These are phyloP conservation scores for Ogataea chonburiensis DNA, from an alignment of 805 yeast genomes.

Conservation along the genomic window DNA sequence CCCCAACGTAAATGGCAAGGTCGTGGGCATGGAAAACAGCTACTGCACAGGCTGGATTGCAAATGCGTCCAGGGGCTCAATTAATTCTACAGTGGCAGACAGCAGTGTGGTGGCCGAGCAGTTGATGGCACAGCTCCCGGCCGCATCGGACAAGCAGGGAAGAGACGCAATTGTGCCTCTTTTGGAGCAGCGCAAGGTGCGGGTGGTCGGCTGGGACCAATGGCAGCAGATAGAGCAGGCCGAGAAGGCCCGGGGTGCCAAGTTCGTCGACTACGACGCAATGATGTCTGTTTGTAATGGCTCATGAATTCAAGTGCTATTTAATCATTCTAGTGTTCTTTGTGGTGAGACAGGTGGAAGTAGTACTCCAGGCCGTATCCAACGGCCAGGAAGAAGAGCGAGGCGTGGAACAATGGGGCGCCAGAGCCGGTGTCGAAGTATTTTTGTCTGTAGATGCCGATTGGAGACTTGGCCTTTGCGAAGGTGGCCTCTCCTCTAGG, in stretches of 20 bases:
- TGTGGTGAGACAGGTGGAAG: constrained; percentile 75
- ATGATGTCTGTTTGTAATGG: constrained; percentile 42
- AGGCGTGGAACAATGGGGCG: constrained; percentile 77
- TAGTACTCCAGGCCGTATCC: constrained; percentile 94
- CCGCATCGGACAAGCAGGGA: constrained; percentile 29
- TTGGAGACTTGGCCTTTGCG: constrained; percentile 62
- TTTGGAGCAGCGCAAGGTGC: constrained; percentile 20
- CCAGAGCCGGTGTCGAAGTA: constrained; percentile 84
- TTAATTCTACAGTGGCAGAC: constrained; percentile 86
- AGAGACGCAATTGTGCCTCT: constrained; percentile 30
- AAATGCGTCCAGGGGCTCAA: constrained; percentile 84
- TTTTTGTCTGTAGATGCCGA: constrained; percentile 80
- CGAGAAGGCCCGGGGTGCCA: constrained; percentile 61
- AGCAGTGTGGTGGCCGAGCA: constrained; percentile 72
- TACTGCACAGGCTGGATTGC: constrained; percentile 92
- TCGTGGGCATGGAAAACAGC: constrained; percentile 44
- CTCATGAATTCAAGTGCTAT: constrained; percentile 16
- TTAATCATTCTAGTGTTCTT: constrained; percentile 39
- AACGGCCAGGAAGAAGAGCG: constrained; percentile 61
- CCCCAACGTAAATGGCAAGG: constrained; percentile 46
- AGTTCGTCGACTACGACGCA: constrained; percentile 46
- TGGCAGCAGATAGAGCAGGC: constrained; percentile 59
- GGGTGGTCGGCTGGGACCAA: constrained; percentile 56
- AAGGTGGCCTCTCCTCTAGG: constrained; percentile 92
- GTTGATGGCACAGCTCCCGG: constrained; percentile 50